A percentile compares a stretch with the other conserved stretches of the same genome.
These are phyloP conservation scores for Phialophora tarda DNA, from an alignment of 2,329 filamentous ascomycete species.

Conservation along the genomic window DNA sequence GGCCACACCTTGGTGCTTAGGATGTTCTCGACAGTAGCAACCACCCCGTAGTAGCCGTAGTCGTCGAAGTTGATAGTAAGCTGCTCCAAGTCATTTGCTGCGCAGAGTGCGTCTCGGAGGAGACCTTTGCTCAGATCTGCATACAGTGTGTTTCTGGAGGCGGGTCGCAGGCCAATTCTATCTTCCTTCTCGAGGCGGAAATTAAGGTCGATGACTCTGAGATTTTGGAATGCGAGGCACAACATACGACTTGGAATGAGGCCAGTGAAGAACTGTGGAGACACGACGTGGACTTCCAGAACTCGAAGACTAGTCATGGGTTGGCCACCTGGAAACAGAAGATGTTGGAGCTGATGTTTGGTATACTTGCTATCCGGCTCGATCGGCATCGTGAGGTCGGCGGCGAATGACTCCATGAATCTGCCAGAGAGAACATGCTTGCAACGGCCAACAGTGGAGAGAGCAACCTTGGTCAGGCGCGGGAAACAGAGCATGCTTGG, in stretches of 20 bases:
- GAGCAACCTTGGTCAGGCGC: conserved; percentile 32
- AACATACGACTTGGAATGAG: conserved; percentile 26
- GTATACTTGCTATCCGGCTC: conserved; percentile 33
- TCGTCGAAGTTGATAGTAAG: conserved; percentile 39
- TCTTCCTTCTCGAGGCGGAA: conserved; percentile 36
- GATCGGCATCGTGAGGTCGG: conserved; percentile 35
- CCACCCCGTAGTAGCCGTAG: conserved; percentile 30
- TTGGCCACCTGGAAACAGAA: conserved; percentile 31
- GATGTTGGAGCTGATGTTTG: conserved; percentile 35
- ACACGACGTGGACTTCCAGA: conserved; percentile 33
- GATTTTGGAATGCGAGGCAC: conserved; percentile 29
- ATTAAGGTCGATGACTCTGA: conserved; percentile 32
- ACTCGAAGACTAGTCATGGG: conserved; percentile 24
- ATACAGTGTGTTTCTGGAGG: conserved; percentile 13
- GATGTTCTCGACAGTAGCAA: conserved; percentile 26
- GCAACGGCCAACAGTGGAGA: conserved; percentile 37
- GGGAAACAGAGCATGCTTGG: conserved; percentile 31
- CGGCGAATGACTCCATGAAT: conserved; percentile 35
- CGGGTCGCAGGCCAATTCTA: conserved; percentile 16
- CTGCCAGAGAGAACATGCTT: conserved; percentile 36
- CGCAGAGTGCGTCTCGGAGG: conserved; percentile 30
- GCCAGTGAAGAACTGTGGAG: conserved; percentile 38
- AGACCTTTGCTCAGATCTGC: conserved; percentile 31
- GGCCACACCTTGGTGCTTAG: conserved; percentile 32
- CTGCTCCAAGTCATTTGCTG: conserved; percentile 26